A percentile compares a stretch with the other conserved stretches of the same genome.
phyloP scores from a whole-genome alignment of 306 rosid species.

The Sindora glabra region DNA sequence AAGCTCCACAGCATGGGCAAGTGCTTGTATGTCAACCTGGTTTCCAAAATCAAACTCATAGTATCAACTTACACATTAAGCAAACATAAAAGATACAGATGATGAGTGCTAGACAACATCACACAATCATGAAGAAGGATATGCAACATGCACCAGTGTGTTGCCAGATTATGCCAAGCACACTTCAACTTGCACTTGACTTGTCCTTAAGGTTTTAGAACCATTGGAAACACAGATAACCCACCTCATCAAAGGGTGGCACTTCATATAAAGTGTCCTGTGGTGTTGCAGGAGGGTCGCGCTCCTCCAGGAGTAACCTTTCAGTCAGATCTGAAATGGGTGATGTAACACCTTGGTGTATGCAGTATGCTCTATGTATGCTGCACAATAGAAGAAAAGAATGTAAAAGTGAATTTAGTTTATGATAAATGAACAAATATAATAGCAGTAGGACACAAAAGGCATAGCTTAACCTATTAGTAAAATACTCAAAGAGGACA shows the following conservation, averaged over 20 bases:
- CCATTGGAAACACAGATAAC: slow-evolving; percentile 13
- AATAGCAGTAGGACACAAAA: not conserved
- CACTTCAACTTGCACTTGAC: not conserved
- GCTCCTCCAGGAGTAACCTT: slow-evolving; percentile 93
- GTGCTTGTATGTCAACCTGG: slow-evolving; percentile 98
- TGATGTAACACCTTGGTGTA: slow-evolving; percentile 80
- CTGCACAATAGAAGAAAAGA: slow-evolving; percentile 28
- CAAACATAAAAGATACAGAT: slow-evolving; percentile 1
- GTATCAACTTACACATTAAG: slow-evolving; percentile 4
- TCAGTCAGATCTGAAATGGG: slow-evolving; percentile 91
- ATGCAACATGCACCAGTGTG: not conserved
- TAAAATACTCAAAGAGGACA: not conserved
- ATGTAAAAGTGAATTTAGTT: not conserved
- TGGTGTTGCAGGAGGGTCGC: slow-evolving; percentile 81
- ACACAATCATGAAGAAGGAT: not conserved
- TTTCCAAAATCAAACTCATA: slow-evolving; percentile 24
- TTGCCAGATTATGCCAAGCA: slow-evolving; percentile 1
- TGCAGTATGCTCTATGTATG: slow-evolving; percentile 87
- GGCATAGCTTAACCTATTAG: not conserved
- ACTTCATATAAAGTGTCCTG: slow-evolving; percentile 75
- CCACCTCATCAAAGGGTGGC: slow-evolving; percentile 96
- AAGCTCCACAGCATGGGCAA: slow-evolving; percentile 97
- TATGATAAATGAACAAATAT: not conserved
- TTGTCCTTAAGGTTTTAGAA: not conserved
- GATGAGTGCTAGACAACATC: not conserved